Evolutionary conservation across 2,329 filamentous ascomycete species (phyloP), one percentile per base, ranked within the genome.

Genomic region (Chalaropsis thielavioides): DNA sequence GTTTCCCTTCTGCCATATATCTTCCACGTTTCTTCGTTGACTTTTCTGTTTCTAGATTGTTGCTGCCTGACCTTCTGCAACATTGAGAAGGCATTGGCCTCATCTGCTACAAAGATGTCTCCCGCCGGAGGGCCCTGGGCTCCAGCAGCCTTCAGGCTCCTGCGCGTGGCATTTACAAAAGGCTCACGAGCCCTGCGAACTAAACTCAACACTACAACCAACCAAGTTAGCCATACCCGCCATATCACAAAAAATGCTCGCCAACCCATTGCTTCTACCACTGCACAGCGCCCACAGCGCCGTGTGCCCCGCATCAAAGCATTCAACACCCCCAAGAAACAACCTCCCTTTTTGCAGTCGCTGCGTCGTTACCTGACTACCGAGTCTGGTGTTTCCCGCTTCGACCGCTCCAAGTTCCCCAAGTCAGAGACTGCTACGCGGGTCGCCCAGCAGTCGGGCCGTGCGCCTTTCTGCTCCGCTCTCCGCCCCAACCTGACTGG

Each of bases 401-500:
- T 67, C 59, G 66, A 65, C 66, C 63, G 66, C 17, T 51, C 63
- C 51, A 65, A 67, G 22, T 63, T 67, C 63, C 63, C 66, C 31
- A 63, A 60, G 31, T 67, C 65, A 1, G 62, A 67, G 63, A 65
- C 63, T 22, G 66, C 66, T 19, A 61, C 63, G n/a, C 63, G 66
- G 35, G 60, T 65, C 7, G 63, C 66, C 22, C 63, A 65, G 51
- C 63, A 65, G n/a, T 85, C 89, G 17, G 85, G 85, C 35, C 85
- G 89, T 62, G 86, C 91, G 38, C 92, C 92, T 0, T 97, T 97
- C 74, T 88, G 91, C 3, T 90, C 86, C 62, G 87, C 92, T 0
- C 83, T 99, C 43, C 88, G 94, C 43, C 94, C 94, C 1, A 97
- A 96, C 72, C 78, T 97, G 69, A 96, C 92, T 0, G 92, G 91